Evolutionary conservation across 768 basidiomycete genomes (phyloP), one percentile per base, ranked within the genome.

Genomic region (Chiua virens): DNA sequence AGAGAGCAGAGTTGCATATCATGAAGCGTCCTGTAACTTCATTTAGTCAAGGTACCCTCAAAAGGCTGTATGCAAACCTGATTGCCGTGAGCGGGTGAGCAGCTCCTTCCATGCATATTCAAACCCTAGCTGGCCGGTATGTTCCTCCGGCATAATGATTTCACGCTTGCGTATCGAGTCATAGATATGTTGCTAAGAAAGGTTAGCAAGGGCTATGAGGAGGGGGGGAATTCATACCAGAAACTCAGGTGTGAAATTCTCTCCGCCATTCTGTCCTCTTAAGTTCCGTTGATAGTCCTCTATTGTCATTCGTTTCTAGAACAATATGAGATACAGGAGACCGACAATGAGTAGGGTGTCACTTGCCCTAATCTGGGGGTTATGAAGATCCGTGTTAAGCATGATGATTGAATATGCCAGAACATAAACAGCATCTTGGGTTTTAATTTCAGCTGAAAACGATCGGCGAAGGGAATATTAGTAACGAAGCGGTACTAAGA

Each of bases 91-190:
- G 28, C 97, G 82, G 28, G 85, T 71, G 34, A 98, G 78, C 10
- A 99, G 75, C 59, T 98, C 94, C 66, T 97, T 98, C 97, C 97
- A 99, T 17, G 97, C 96, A 66, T 96, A 97, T 60, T 98, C 97
- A 66, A 99, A 99, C 9, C 97, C 97, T 40, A 96, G 79, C 64
- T 92, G 92, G 2, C 96, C 97, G 9, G 86, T 89, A 62, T 99
- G 97, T 60, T 99, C 97, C 70, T 98, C 94, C 0, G 97, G 96
- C 85, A 99, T 88, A 44, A 98, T 80, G 48, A 99, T 98, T 72
- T 99, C 97, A 38, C 85, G 78, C 70, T 89, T 94, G 46, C 89
- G 84, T 61, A 99, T 97, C 1, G 91, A 93, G 58, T 98, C 94
- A 58, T 92, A 98, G 45, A 98, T 92, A 39, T 79, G 79, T 75